A percentile compares a stretch with the other conserved stretches of the same genome.
Conservation (phyloP, 2,329 filamentous ascomycete genomes). For the Lomentospora prolificans region DNA sequence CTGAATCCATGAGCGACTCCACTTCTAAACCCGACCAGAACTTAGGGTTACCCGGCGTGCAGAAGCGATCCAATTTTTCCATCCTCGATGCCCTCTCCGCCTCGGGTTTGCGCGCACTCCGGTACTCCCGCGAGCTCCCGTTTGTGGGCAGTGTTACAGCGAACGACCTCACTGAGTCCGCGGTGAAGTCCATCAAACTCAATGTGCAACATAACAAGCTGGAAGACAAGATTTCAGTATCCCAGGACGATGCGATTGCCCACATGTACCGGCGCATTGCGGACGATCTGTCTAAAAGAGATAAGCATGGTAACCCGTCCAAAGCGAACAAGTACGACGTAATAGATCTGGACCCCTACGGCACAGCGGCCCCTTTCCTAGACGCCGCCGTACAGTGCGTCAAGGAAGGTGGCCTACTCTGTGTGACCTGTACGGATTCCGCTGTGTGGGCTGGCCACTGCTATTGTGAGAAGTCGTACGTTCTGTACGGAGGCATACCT, state of each 20-base stretch:
- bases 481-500: slow-evolving; percentile 85
- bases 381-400: slow-evolving; percentile 84
- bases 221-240: slow-evolving; percentile 58
- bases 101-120: slow-evolving; percentile 79
- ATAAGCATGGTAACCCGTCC: slow-evolving; percentile 27
- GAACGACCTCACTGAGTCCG: slow-evolving; percentile 75
- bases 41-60: slow-evolving; percentile 10
- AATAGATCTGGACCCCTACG: slow-evolving; percentile 93
- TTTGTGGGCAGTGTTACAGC: slow-evolving; percentile 74
- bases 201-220: slow-evolving; percentile 81
- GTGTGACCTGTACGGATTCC: slow-evolving; percentile 93
- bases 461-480: slow-evolving; percentile 88
- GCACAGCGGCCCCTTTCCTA: slow-evolving; percentile 84
- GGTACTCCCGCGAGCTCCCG: slow-evolving; percentile 86
- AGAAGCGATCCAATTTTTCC: slow-evolving; percentile 47
- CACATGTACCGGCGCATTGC: slow-evolving; percentile 78
- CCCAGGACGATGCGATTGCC: slow-evolving; percentile 71
- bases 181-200: slow-evolving; percentile 68
- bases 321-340: slow-evolving; percentile 65
- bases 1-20: background rate
- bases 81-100: slow-evolving; percentile 93
- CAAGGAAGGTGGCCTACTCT: slow-evolving; percentile 73
- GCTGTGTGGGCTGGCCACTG: slow-evolving; percentile 90
- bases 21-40: background rate
- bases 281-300: slow-evolving; percentile 34